Base-by-base conservation (phyloP, 495 filamentous ascomycete species). In the Lasiosphaeriaceae sp. region DNA sequence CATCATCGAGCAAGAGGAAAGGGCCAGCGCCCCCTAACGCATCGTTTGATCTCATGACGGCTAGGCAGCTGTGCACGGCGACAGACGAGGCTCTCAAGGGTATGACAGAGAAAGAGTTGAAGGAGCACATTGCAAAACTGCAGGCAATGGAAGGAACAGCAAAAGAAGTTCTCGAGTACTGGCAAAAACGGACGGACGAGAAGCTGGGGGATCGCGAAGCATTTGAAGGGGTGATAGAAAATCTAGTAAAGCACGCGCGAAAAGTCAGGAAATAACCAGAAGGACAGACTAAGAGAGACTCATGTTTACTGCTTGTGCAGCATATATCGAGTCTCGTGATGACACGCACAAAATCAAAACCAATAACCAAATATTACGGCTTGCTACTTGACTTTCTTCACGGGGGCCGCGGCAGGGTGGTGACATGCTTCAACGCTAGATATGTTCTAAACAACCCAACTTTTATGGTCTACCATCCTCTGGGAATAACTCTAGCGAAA, bases 221-320 rank as follows among this genome's bases (percentile, higher is more conserved):
- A 6, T 97, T 99, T 77, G 94, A 99, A 66, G 90, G 89, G 0
- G 94, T 99, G 9, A 96, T 99, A 79, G 95, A 97, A 74, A 96
- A 97, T 68, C 74, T 99, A 56, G 94, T 99, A 44, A 94, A 88
- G 71, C 94, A 96, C 76, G 94, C 95, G 9, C 80, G 91, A 72
- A 90, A 92, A 67, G 86, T 90, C 47, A 79, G 94, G 67, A 94
- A 92, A 72, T 83, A 65, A 60, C 35, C 19, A 16, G 8, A 17
- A 5, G 16, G 14, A 17, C 9, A 43, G 12, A 43, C 9, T 4
- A 5, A 43, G 39, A 43, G 14, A n/a, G 14, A 14, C 14, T 12
- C 14, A n/a, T n/a, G n/a, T n/a, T n/a, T n/a, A n/a, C n/a, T n/a
- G n/a, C n/a, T n/a, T n/a, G n/a, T n/a, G n/a, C n/a, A n/a, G n/a